Evolutionary conservation across 345 rosid species (phyloP), one percentile per base, ranked within the genome.

Genomic region (Leavenworthia alabamica): DNA sequence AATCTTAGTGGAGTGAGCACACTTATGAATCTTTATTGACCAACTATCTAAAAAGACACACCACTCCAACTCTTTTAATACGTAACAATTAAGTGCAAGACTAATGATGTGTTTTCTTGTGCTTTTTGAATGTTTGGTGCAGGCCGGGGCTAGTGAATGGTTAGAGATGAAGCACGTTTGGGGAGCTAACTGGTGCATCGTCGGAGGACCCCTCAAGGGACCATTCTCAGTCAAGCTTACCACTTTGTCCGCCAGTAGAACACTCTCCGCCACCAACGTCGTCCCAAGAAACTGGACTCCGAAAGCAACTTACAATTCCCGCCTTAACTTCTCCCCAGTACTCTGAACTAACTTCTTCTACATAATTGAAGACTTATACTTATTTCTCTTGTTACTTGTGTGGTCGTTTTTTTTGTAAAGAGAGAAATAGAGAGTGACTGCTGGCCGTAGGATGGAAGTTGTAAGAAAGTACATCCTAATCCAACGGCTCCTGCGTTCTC

Each of bases 131-230:
- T 47, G 16, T 23, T 19, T 60, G 0, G 0, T 54, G 71, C 83
- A 92, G 97, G 86, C 81, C 8, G 28, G 24, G 57, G 64, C 8
- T 78, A 79, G 28, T 81, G 86, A 82, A 72, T 93, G 99, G 99
- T 29, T 85, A 27, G 84, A 77, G 53, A 93, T 93, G 99, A 87
- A 82, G 65, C 99, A 93, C 70, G n/a, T 93, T 32, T 93, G 99
- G 99, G 99, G 99, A 47, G 99, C 99, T 43, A 89, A 49, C 65
- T 93, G 99, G 99, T 76, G 77, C 73, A 73, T 87, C 17, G 70
- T 56, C 62, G 62, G 69, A 49, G 98, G 95, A 47, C 94, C 97
- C 13, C 80, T 89, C 59, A 78, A 79, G 26, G 97, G 99, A 32
- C 99, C 99, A 12, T 87, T 89, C 77, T 89, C 97, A 1, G 91